Conservation (phyloP, 176 grass and related monocot genomes). For the Hordeum vulgare region DNA sequence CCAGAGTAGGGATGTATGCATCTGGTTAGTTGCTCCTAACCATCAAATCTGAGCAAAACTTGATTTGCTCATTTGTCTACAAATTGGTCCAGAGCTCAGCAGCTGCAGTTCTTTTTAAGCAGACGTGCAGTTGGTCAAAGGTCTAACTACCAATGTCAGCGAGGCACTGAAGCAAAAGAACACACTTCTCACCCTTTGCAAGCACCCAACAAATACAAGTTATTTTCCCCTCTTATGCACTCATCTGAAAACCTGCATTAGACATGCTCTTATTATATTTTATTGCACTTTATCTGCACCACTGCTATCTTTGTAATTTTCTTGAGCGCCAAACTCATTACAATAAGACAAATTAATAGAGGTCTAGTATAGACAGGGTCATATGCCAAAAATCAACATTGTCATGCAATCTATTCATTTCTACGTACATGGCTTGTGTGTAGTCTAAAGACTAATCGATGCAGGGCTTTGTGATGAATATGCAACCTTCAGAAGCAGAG, state of each 20-base stretch:
- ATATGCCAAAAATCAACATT: neutral
- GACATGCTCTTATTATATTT: neutral
- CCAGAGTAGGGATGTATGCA: neutral
- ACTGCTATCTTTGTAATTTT: neutral
- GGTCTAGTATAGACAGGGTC: neutral
- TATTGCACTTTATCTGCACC: neutral
- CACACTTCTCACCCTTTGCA: neutral
- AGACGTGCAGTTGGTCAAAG: neutral
- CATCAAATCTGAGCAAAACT: neutral
- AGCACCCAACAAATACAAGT: neutral
- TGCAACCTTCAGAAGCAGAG: slow-evolving; percentile 99
- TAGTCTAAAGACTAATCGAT: slow-evolving; percentile 25
- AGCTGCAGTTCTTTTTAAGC: neutral
- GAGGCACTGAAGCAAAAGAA: neutral
- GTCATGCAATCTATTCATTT: neutral
- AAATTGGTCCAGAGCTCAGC: neutral
- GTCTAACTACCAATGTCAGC: neutral
- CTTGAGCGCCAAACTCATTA: neutral
- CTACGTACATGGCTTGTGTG: neutral
- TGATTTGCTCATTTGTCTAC: neutral
- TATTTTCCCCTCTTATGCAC: neutral
- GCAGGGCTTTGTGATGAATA: slow-evolving; percentile 95
- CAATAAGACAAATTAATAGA: neutral
- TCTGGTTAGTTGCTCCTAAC: neutral
- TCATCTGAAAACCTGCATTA: neutral